Evolutionary conservation across 2,329 filamentous ascomycete species (phyloP).

Genomic region (Diaporthe destruens): DNA sequence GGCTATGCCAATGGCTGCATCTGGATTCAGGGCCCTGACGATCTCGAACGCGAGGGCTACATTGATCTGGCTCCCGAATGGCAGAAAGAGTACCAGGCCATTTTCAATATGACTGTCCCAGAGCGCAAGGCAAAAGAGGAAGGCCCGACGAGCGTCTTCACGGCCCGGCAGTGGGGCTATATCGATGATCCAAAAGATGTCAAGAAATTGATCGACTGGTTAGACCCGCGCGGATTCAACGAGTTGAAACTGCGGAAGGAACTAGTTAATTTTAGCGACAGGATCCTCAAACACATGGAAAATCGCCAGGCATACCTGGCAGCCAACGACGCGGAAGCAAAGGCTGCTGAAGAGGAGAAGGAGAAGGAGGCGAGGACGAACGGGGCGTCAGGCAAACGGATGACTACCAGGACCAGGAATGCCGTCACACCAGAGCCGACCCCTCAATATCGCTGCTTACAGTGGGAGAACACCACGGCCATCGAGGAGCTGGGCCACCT

Average conservation of each 20-base stretch:
- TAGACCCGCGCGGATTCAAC: slow-evolving; percentile 87
- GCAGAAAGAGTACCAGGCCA: slow-evolving; percentile 79
- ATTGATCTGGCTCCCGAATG: slow-evolving; percentile 81
- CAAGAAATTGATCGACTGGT: slow-evolving; percentile 85
- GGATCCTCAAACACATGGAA: slow-evolving; percentile 84
- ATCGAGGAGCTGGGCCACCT: slow-evolving; percentile 69
- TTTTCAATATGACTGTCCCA: slow-evolving; percentile 84
- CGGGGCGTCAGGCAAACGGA: slow-evolving; percentile 51
- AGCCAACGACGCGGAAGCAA: slow-evolving; percentile 55
- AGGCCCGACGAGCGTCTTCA: slow-evolving; percentile 81
- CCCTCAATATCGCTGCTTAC: slow-evolving; percentile 62
- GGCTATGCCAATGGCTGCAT: slow-evolving; percentile 94
- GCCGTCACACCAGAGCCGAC: slow-evolving; percentile 59
- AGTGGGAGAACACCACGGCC: slow-evolving; percentile 69
- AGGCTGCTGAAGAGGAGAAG: slow-evolving; percentile 53
- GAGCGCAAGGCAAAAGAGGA: slow-evolving; percentile 91
- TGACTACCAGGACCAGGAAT: slow-evolving; percentile 62
- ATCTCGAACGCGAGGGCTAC: slow-evolving; percentile 87
- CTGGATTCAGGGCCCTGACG: slow-evolving; percentile 96
- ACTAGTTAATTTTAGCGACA: slow-evolving; percentile 79
- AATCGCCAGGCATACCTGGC: slow-evolving; percentile 80
- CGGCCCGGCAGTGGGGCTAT: slow-evolving; percentile 89
- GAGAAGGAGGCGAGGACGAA: slow-evolving; percentile 44
- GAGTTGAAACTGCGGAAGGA: slow-evolving; percentile 92
- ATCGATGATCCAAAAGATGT: slow-evolving; percentile 84